A percentile compares a stretch with the other conserved stretches of the same genome.
These are phyloP conservation scores for Alternaria longipes DNA, from an alignment of 2,329 filamentous ascomycete species.

Conservation along the genomic window DNA sequence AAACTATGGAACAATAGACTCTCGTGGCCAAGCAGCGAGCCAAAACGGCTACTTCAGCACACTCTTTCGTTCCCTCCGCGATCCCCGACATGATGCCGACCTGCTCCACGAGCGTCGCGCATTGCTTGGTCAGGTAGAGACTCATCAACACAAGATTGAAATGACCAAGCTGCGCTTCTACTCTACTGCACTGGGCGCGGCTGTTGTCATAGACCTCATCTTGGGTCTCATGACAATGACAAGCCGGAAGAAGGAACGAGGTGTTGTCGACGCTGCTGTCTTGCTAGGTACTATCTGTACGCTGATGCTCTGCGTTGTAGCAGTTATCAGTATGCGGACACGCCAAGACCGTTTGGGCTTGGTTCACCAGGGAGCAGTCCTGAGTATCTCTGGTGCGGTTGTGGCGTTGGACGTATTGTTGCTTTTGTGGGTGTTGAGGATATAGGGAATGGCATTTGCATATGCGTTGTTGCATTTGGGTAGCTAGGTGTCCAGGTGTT, in stretches of 20 bases:
- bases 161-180: constrained; percentile 49
- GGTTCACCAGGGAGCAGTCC: constrained; percentile 44
- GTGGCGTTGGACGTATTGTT: constrained; percentile 42
- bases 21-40: constrained; percentile 10
- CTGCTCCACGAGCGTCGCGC: constrained; percentile 60
- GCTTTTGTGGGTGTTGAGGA: constrained; percentile 41
- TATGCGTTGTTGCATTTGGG: constrained; percentile 6
- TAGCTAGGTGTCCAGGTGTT: neutral
- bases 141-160: constrained; percentile 45
- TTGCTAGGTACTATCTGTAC: constrained; percentile 74
- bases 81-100: constrained; percentile 56
- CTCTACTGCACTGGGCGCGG: constrained; percentile 64
- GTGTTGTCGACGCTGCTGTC: constrained; percentile 78
- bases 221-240: constrained; percentile 72
- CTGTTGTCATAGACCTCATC: constrained; percentile 71
- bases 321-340: constrained; percentile 44
- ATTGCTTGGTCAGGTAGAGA: constrained; percentile 42
- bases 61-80: constrained; percentile 38
- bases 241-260: constrained; percentile 70
- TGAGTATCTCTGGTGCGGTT: constrained; percentile 35
- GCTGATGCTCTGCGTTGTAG: constrained; percentile 55
- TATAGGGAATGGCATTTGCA: constrained; percentile 12
- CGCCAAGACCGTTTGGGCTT: constrained; percentile 41
- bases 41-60: constrained; percentile 43
- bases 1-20: constrained; percentile 60